Evolutionary conservation across 2,329 filamentous ascomycete species (phyloP), one percentile per base, ranked within the genome.

Genomic region (Scolecobasidium constrictum): DNA sequence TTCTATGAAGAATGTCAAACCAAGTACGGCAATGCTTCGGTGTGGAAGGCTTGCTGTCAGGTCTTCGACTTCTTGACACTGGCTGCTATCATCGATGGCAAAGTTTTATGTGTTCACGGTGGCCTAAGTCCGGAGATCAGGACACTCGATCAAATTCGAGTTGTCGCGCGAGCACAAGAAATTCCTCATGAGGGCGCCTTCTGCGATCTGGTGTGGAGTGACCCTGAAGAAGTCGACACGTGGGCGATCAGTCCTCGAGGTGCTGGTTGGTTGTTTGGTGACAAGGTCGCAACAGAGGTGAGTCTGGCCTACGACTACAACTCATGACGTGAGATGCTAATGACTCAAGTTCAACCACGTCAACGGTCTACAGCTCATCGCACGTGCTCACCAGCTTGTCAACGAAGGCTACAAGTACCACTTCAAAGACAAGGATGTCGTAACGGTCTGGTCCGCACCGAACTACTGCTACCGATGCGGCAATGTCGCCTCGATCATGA

Each of bases 11-110:
- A 98, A 65, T 98, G 92, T 63, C 78, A 96, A 55, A 85, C 88
- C 62, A 98, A 98, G 71, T 98, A 98, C 62, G 92, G 92, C 63
- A 96, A 95, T 59, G 90, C 92, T 49, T 96, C 94, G 55, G 92
- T 98, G 50, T 98, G 92, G 92, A 95, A 95, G 72, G 95, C 86
- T 62, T 98, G 94, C 63, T 95, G 88, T 59, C 90, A 98, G 64
- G 81, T 98, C 43, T 98, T 98, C 68, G 92, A 98, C 69, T 98
- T 92, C 69, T 84, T 98, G 31, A 90, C 92, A 52, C 78, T 98
- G 53, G 95, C 90, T 50, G 92, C 92, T 53, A 79, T 98, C 56
- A 94, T 98, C 64, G 90, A 98, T 68, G 94, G 94, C 69, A 90
- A 96, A 71, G 95, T 98, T 60, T 94, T 98, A 68, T 98, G 92